phyloP scores from a whole-genome alignment of 2,329 filamentous ascomycete species.

The Dactylellina drechsleri region DNA sequence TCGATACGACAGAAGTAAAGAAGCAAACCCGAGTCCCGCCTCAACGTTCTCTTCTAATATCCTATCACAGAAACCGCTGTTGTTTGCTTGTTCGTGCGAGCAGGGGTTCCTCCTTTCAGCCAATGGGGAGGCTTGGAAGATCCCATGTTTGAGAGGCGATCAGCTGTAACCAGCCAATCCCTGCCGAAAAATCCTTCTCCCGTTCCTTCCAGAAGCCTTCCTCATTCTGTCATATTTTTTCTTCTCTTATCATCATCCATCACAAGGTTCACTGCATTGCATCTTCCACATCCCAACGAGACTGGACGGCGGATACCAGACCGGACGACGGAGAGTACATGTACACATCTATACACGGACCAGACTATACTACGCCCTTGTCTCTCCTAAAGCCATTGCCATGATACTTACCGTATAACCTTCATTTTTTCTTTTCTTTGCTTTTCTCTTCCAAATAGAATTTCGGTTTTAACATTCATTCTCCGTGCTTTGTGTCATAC shows the following conservation, averaged over 20 bases:
- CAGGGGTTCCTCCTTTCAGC: constrained; percentile 6
- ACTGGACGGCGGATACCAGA: constrained; percentile 1
- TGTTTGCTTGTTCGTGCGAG: constrained; percentile 9
- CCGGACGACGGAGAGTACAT: constrained; percentile 10
- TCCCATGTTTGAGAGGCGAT: constrained; percentile 15
- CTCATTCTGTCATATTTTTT: constrained; percentile 18
- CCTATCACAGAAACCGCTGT: constrained; percentile 12
- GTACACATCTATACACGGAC: constrained; percentile 10
- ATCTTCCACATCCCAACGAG: not conserved
- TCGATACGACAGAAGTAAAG: not conserved
- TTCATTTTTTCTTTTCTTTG: constrained; percentile 32
- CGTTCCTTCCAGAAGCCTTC: constrained; percentile 52
- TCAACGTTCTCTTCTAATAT: not conserved
- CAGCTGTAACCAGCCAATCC: constrained; percentile 18
- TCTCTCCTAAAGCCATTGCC: constrained; percentile 14
- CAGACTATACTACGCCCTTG: constrained; percentile 8
- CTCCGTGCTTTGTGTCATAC: not conserved
- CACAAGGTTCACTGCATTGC: constrained; percentile 20
- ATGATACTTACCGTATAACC: constrained; percentile 47
- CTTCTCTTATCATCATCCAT: constrained; percentile 1
- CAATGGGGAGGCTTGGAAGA: constrained; percentile 30
- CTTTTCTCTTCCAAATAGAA: not conserved
- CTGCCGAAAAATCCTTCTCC: constrained; percentile 35
- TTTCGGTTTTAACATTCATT: not conserved
- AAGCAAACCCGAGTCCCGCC: not conserved